A percentile compares a stretch with the other conserved stretches of the same genome.
These are phyloP conservation scores for Phytopythium montanum DNA, from an alignment of 352 stramenopile genomes.

Conservation along the genomic window DNA sequence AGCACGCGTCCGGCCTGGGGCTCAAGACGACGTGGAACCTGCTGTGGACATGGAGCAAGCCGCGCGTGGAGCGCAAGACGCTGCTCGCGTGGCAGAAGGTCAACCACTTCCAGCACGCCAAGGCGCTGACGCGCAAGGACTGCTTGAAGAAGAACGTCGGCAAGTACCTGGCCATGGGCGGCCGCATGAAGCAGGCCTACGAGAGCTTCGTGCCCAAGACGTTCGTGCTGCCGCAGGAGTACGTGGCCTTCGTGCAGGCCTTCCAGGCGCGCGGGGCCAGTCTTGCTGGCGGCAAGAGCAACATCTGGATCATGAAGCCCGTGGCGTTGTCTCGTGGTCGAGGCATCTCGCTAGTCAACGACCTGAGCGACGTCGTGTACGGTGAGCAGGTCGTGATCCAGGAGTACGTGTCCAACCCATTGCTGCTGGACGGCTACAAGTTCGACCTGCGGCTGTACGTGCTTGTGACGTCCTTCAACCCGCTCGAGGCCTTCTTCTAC, in stretches of 20 bases:
- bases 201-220: conserved; percentile 88
- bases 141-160: conserved; percentile 88
- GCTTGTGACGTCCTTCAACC: conserved; percentile 93
- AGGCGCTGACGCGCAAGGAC: conserved; percentile 92
- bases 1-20: conserved; percentile 69
- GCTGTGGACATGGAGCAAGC: conserved; percentile 90
- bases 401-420: conserved; percentile 86
- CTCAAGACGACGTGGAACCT: conserved; percentile 91
- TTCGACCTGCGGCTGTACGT: conserved; percentile 92
- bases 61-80: conserved; percentile 71
- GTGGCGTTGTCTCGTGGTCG: conserved; percentile 88
- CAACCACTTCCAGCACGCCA: conserved; percentile 92
- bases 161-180: conserved; percentile 52
- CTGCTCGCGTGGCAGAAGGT: conserved; percentile 93
- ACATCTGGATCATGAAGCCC: conserved; percentile 95
- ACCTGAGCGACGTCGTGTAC: conserved; percentile 88
- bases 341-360: conserved; percentile 91
- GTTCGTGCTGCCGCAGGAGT: conserved; percentile 93
- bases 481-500: conserved; percentile 93
- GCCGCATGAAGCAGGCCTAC: conserved; percentile 59
- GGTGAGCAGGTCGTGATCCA: conserved; percentile 86
- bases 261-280: conserved; percentile 56
- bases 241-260: conserved; percentile 84
- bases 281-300: conserved; percentile 35
- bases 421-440: conserved; percentile 90